Evolutionary conservation across 768 basidiomycete species (phyloP).

Genomic region (Tephrocybe sp.): DNA sequence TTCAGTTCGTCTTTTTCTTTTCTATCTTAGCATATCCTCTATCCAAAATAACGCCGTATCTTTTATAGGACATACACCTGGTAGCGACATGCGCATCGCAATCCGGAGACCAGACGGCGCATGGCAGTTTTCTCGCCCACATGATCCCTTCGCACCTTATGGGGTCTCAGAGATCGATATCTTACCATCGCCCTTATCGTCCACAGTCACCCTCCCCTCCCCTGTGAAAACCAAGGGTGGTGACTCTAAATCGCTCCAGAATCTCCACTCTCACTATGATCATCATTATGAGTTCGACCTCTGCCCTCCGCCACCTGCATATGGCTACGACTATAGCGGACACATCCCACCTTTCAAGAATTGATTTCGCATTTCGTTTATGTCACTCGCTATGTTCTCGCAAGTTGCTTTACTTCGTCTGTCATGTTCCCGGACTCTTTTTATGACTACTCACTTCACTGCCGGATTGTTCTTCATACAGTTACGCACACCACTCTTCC

Average conservation of each 20-base stretch:
- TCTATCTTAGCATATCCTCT: background rate
- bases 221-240: slow-evolving; percentile 15
- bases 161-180: slow-evolving; percentile 37
- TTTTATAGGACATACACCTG: slow-evolving; percentile 44
- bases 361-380: background rate
- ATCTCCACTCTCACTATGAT: slow-evolving; percentile 15
- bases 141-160: slow-evolving; percentile 35
- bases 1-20: slow-evolving; percentile 31
- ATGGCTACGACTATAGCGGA: slow-evolving; percentile 14
- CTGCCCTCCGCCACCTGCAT: slow-evolving; percentile 27
- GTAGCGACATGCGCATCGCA: slow-evolving; percentile 57
- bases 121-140: slow-evolving; percentile 50
- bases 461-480: too few species aligned
- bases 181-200: slow-evolving; percentile 24
- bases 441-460: too few species aligned
- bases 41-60: background rate
- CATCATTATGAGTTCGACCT: slow-evolving; percentile 17
- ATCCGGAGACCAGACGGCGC: slow-evolving; percentile 49
- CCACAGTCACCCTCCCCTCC: slow-evolving; percentile 7
- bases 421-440: too few species aligned
- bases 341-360: slow-evolving; percentile 6
- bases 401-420: too few species aligned
- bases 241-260: slow-evolving; percentile 16
- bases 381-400: background rate
- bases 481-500: too few species aligned